A percentile compares a stretch with the other conserved stretches of the same genome.
Evolutionary conservation across 78 protist genomes (phyloP).

Genomic region (Trichosphaerium sp.): DNA sequence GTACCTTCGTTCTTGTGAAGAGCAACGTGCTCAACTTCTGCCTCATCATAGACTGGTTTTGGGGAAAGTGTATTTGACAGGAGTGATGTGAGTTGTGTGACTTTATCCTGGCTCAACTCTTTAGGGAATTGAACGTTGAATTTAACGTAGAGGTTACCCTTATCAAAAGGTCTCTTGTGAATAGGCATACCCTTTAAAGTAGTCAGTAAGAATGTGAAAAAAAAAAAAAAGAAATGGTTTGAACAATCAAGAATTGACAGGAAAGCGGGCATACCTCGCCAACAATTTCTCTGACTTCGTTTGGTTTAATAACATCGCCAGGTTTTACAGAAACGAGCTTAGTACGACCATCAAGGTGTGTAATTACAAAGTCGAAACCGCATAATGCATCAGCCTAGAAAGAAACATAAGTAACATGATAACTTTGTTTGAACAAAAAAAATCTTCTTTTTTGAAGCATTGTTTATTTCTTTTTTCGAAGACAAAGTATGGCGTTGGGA

Average conservation of each 20-base stretch:
- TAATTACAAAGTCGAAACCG: constrained; percentile 71
- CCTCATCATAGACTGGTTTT: too few species aligned
- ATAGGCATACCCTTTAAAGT: constrained; percentile 97
- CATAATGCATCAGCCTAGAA: constrained; percentile 92
- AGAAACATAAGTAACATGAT: constrained; percentile 2
- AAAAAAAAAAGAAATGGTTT: too few species aligned
- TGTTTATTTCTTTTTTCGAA: not conserved
- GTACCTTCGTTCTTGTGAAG: too few species aligned
- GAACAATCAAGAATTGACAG: too few species aligned
- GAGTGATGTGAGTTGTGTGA: too few species aligned
- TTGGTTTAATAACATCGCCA: constrained; percentile 69
- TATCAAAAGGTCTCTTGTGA: constrained; percentile 67
- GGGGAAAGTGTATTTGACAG: too few species aligned
- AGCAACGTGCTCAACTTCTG: too few species aligned
- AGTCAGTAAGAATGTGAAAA: too few species aligned
- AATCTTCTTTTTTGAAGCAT: not conserved
- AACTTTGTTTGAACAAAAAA: not conserved
- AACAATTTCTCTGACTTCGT: constrained; percentile 60
- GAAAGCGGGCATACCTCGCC: too few species aligned
- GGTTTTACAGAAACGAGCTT: constrained; percentile 47
- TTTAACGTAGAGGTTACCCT: constrained; percentile 69
- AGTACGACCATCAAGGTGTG: constrained; percentile 81
- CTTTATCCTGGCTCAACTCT: too few species aligned
- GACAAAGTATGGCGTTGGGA: not conserved
- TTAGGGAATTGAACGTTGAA: constrained; percentile 76